Base-by-base conservation (phyloP, 495 filamentous ascomycete genomes). In the Friedmanniomyces endolithicus region DNA sequence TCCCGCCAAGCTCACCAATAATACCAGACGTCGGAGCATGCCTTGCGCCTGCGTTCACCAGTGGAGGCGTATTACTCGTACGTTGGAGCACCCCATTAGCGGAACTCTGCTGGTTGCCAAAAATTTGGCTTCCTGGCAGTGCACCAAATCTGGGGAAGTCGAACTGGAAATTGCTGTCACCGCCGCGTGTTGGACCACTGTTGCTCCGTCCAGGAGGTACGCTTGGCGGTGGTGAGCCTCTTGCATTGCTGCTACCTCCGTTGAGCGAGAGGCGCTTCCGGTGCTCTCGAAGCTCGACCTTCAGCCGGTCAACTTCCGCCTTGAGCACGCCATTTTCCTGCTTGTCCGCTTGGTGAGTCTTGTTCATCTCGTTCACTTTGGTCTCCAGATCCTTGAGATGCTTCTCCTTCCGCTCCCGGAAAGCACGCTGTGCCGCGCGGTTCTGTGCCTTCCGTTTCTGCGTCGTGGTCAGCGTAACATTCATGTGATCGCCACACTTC, bases 381-480 rank as follows among this genome's bases (percentile, higher is more conserved):
- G 82, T 87, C 68, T 99, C 92, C 24, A 99, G 74, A 64, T 99
- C 94, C 66, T 90, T 94, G 41, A 99, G 66, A 64, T 99, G 92
- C 70, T 87, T 94, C 71, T 99, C 92, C 72, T 99, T 99, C 46
- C 92, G 86, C 67, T 99, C 92, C 23, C 92, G 79, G 79, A 99
- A 99, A 7, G 92, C 92, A 40, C 92, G 80, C 71, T 99, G 92
- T 25, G 92, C 92, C 1, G 94, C 92, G 55, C 92, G 84, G 62
- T 99, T 99, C 66, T 99, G 92, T 11, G 94, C 92, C 72, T 99
- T 99, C 60, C 92, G 87, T 74, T 99, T 99, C 90, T 96, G 62
- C 1, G n/a, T 47, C 11, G 9, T 11, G 3, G 45, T 56, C 45
- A 56, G 52, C 39, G 9, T 33, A 2, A 17, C 24, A 40, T n/a